Percentiles rank a stretch among this genome's conserved stretches.
phyloP scores from a whole-genome alignment of 139 green algal species.

The Zygnema cylindricum region DNA sequence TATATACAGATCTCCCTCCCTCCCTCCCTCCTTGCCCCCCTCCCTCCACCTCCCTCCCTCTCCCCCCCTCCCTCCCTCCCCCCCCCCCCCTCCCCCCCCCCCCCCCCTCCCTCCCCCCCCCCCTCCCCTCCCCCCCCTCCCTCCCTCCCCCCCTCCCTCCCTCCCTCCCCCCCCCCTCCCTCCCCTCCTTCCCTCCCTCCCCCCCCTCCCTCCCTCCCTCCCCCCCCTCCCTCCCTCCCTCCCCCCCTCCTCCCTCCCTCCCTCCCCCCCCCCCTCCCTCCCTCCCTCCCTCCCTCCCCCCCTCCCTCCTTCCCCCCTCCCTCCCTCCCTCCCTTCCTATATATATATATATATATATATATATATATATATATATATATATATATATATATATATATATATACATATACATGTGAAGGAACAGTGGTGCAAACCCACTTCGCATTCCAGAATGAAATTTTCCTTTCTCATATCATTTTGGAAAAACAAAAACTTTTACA shows the following conservation, averaged over 20 bases:
- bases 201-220: slow-evolving; percentile 8
- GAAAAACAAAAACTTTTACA: too few species aligned
- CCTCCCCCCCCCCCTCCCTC: background rate
- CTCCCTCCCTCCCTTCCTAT: background rate
- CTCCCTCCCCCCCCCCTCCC: slow-evolving; percentile 35
- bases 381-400: background rate
- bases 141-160: slow-evolving; percentile 32
- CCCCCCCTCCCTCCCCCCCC: background rate
- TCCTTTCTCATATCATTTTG: background rate
- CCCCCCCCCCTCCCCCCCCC: background rate
- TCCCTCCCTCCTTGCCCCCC: slow-evolving; percentile 29
- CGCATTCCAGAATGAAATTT: background rate
- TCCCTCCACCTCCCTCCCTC: background rate
- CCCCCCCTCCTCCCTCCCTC: background rate
- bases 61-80: background rate
- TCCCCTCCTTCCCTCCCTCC: slow-evolving; percentile 31
- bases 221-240: slow-evolving; percentile 37
- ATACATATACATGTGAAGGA: slow-evolving; percentile 14
- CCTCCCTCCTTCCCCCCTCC: background rate
- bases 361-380: background rate
- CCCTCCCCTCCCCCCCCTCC: slow-evolving; percentile 49
- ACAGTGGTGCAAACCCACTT: background rate
- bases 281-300: background rate
- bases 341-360: background rate
- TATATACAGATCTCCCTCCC: background rate